Conservation (phyloP, 352 stramenopile genomes). For the Elongisporangium anandrum region DNA sequence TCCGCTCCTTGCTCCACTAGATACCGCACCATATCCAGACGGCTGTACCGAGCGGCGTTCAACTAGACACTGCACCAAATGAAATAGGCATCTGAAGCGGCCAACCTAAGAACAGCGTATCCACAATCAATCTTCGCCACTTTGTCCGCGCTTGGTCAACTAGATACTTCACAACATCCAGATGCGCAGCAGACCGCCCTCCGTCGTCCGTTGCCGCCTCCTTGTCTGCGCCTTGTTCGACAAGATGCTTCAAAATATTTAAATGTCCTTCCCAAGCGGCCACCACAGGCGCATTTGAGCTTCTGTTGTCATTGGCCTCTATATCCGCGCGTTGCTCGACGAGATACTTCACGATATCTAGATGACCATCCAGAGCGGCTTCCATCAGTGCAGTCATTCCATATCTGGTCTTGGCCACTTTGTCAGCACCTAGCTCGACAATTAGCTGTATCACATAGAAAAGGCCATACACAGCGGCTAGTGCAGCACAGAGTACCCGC, state of each 20-base stretch:
- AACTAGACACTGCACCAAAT: conserved; percentile 1
- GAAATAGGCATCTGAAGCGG: conserved; percentile 2
- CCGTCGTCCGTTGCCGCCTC: not conserved
- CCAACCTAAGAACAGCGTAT: conserved; percentile 3
- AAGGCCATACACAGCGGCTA: too few relatives aligned
- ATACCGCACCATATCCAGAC: conserved; percentile 1
- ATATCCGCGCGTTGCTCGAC: conserved; percentile 4
- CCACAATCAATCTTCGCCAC: conserved; percentile 2
- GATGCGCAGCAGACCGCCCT: too few relatives aligned
- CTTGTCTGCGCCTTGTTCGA: conserved; percentile 1
- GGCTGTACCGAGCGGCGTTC: not conserved
- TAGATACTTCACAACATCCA: conserved; percentile 3
- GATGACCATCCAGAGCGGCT: too few relatives aligned
- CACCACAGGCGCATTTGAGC: not conserved
- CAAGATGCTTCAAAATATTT: not conserved
- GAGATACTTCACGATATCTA: conserved; percentile 1
- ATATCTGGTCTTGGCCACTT: too few relatives aligned
- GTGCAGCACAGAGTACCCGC: too few relatives aligned
- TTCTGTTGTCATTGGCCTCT: not conserved
- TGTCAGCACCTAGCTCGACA: too few relatives aligned
- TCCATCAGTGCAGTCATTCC: too few relatives aligned
- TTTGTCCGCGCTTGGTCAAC: conserved; percentile 3
- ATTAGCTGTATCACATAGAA: too few relatives aligned
- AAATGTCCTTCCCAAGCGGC: not conserved
- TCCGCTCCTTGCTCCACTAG: not conserved